phyloP scores from a whole-genome alignment of 129 eudicot genomes.

The Chrysanthemum seticuspe region DNA sequence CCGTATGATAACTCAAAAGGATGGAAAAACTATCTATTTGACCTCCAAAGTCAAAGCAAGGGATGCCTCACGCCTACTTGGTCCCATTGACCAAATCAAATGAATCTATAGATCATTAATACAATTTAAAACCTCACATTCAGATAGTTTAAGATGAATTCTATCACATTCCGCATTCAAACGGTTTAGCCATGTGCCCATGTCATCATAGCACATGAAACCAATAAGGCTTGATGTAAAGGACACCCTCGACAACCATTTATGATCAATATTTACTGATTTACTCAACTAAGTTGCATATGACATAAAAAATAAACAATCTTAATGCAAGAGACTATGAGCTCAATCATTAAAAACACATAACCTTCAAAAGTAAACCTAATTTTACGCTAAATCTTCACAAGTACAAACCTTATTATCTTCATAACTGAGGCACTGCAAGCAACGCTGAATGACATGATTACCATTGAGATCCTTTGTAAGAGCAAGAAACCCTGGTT shows the following conservation, averaged over 20 bases:
- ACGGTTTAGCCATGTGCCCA: no score
- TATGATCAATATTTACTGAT: neutral
- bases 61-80: neutral
- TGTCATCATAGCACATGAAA: no score
- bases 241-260: neutral
- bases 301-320: neutral
- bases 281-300: conserved; percentile 5
- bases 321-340: neutral
- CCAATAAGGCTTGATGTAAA: neutral
- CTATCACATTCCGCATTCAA: no score
- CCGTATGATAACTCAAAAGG: neutral
- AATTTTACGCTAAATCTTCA: neutral
- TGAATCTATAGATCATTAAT: no score
- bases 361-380: conserved; percentile 1
- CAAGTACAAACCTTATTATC: conserved; percentile 55
- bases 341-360: neutral
- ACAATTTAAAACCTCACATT: no score
- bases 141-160: no score
- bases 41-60: conserved; percentile 22
- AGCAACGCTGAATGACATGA: conserved; percentile 76
- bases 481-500: conserved; percentile 70
- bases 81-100: neutral
- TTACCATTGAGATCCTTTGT: conserved; percentile 77
- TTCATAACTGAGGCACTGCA: conserved; percentile 59
- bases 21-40: neutral